Evolutionary conservation across 306 rosid species (phyloP), one percentile per base, ranked within the genome.

Genomic region (Quercus suber): DNA sequence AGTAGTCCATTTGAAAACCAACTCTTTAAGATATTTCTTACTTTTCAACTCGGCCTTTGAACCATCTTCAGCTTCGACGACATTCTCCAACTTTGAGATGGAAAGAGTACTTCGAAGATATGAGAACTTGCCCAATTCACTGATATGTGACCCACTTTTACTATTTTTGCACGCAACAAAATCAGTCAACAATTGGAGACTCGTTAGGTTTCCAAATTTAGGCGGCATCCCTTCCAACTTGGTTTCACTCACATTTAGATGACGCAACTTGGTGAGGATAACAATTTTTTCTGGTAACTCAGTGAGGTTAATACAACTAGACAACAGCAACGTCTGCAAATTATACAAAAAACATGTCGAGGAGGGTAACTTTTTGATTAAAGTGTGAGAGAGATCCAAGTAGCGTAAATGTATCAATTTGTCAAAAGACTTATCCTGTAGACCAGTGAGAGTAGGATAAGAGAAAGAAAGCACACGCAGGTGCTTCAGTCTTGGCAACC

Each of bases 401-500:
- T 68, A 80, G 18, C 82, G 86, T 1, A 74, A 31, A 43, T 58
- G 76, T 59, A 53, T 78, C 18, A 78, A 6, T 55, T 72, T 21
- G 20, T 35, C 59, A 1, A 82, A 28, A 13, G 71, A 63, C 8
- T 6, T 35, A 19, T 18, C 10, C 0, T 73, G 74, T 0, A 45
- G 14, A 8, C 1, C 17, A 82, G 2, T 12, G 19, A 41, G 57
- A 5, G 6, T 27, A 19, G 33, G 18, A 3, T 51, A 3, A 18
- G 20, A 0, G 4, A 65, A 0, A n/a, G 65, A 64, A 37, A 77
- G 73, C 37, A 77, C n/a, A 3, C 73, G 28, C 5, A 81, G 59
- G 52, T 5, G 53, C 18, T 65, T 79, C 1, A 78, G 3, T 3
- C 2, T 4, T 4, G n/a, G 52, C 52, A 45, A 45, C 52, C 52